Conservation (phyloP, 805 yeast species). For the Kuraishia hungarica region DNA sequence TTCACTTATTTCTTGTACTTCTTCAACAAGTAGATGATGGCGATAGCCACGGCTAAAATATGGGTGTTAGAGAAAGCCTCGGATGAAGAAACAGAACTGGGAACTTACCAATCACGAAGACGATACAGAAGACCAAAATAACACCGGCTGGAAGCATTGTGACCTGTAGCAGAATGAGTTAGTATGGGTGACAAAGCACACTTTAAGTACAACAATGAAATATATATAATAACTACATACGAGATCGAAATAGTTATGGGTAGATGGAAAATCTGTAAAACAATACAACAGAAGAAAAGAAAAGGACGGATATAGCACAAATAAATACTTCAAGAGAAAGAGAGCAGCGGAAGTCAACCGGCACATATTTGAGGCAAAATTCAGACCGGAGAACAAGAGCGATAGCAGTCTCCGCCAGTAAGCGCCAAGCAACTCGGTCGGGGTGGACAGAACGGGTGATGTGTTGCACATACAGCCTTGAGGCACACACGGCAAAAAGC, state of each 20-base stretch:
- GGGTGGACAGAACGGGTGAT: background rate
- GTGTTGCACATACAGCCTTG: background rate
- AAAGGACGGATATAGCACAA: background rate
- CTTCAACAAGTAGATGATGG: constrained; percentile 20
- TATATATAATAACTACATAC: background rate
- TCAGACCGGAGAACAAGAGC: background rate
- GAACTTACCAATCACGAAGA: constrained; percentile 34
- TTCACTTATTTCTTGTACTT: constrained; percentile 21
- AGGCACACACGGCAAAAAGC: background rate
- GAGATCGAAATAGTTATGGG: background rate
- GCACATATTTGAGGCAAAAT: background rate
- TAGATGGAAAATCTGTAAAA: background rate
- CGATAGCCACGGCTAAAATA: constrained; percentile 17
- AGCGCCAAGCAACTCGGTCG: background rate
- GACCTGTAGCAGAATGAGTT: background rate
- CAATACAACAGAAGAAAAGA: background rate
- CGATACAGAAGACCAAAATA: constrained; percentile 48
- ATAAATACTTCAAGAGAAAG: background rate
- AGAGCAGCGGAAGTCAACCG: background rate
- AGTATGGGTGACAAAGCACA: no score
- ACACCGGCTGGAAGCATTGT: constrained; percentile 60
- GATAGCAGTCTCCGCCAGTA: background rate
- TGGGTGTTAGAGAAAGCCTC: constrained; percentile 5
- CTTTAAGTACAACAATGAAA: background rate
- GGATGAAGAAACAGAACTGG: background rate